These are phyloP conservation scores for Actinidia arguta DNA, from an alignment of 179 eudicot species.

Conservation along the genomic window DNA sequence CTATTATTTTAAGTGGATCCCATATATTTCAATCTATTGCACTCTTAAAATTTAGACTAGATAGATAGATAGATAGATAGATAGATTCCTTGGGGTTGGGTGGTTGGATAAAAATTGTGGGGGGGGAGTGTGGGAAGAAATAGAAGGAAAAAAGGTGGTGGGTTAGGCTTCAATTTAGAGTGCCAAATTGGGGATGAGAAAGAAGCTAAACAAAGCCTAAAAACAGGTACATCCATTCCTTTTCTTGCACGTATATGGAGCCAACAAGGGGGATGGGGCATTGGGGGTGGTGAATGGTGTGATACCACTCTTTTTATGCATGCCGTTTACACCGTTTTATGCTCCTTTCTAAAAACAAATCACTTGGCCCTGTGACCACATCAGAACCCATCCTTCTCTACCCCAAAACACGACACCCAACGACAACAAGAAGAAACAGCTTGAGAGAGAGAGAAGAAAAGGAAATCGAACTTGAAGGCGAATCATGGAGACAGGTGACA, in stretches of 20 bases:
- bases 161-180: neutral
- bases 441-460: neutral
- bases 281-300: constrained; percentile 7
- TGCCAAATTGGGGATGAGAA: neutral
- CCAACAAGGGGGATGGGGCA: neutral
- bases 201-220: neutral
- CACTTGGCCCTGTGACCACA: too few relatives aligned
- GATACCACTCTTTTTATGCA: neutral
- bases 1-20: too few relatives aligned
- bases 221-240: neutral
- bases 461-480: too few relatives aligned
- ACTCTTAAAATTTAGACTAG: too few relatives aligned
- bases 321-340: constrained; percentile 2
- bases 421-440: neutral
- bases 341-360: too few relatives aligned
- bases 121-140: neutral
- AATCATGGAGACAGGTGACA: constrained; percentile 9
- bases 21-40: too few relatives aligned
- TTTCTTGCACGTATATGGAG: too few relatives aligned
- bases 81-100: too few relatives aligned
- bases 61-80: too few relatives aligned
- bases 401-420: neutral
- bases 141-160: neutral
- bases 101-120: too few relatives aligned
- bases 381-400: neutral